phyloP scores from a whole-genome alignment of 768 basidiomycete genomes.

The Ramaria rubella region DNA sequence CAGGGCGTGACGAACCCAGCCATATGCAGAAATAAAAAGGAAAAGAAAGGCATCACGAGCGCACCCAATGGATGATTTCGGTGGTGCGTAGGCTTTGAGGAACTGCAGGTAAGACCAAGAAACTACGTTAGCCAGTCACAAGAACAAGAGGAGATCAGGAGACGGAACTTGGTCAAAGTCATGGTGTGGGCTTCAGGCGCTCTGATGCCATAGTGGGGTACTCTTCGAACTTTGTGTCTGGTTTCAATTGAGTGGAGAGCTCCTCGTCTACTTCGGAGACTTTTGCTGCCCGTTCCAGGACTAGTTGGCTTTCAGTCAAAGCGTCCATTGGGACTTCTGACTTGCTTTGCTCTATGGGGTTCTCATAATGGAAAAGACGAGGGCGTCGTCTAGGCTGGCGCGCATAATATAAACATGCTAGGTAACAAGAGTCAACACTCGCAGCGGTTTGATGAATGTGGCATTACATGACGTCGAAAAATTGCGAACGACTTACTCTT shows the following conservation, averaged over 20 bases:
- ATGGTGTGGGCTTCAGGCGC: not conserved
- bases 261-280: not conserved
- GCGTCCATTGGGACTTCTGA: not conserved
- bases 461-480: too few relatives aligned
- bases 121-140: not conserved
- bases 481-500: too few relatives aligned
- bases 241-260: not conserved
- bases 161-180: not conserved
- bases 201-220: not conserved
- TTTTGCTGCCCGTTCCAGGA: not conserved
- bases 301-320: not conserved
- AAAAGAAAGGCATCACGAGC: slow-evolving; percentile 2
- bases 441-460: too few relatives aligned
- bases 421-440: too few relatives aligned
- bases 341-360: not conserved
- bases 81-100: not conserved
- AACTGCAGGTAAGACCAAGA: not conserved
- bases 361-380: too few relatives aligned
- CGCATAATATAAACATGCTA: not conserved
- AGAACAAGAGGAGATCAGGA: not conserved
- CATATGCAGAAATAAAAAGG: slow-evolving; percentile 6
- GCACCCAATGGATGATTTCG: not conserved
- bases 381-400: not conserved
- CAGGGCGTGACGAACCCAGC: slow-evolving; percentile 1
- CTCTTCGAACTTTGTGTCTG: not conserved